phyloP scores from a whole-genome alignment of 2,329 filamentous ascomycete species.

The Ramularia collo-cygni region DNA sequence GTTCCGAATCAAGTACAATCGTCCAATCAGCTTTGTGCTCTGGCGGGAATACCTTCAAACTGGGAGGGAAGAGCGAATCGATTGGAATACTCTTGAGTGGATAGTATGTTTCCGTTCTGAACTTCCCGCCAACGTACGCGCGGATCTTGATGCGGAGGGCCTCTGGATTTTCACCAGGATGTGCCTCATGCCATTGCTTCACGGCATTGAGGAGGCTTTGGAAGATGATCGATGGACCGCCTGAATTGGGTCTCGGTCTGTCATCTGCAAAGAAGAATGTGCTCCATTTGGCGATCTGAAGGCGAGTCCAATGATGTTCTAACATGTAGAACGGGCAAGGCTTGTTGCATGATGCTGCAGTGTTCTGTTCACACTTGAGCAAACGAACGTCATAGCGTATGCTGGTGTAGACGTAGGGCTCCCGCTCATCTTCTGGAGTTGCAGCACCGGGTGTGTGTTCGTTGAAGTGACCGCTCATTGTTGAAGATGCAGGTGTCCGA shows the following conservation, averaged over 20 bases:
- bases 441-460: conserved; percentile 1
- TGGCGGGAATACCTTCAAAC: conserved; percentile 40
- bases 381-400: conserved; percentile 60
- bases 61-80: conserved; percentile 51
- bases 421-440: conserved; percentile 7
- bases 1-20: conserved; percentile 46
- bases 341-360: conserved; percentile 24
- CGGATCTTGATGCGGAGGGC: conserved; percentile 46
- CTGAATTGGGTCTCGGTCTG: conserved; percentile 51
- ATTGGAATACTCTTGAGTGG: conserved; percentile 38
- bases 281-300: conserved; percentile 43
- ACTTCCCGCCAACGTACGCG: conserved; percentile 44
- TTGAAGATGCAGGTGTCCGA: not conserved
- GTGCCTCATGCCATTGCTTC: conserved; percentile 28
- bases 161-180: conserved; percentile 22
- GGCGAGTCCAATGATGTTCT: conserved; percentile 35
- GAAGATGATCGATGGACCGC: conserved; percentile 30
- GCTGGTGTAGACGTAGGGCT: conserved; percentile 19
- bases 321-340: conserved; percentile 34
- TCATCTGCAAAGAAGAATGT: conserved; percentile 63
- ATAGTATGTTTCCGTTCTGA: conserved; percentile 33
- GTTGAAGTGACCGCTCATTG: conserved; percentile 18
- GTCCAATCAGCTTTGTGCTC: conserved; percentile 27
- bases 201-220: conserved; percentile 29
- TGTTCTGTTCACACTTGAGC: conserved; percentile 26